Evolutionary conservation across 2,329 filamentous ascomycete genomes (phyloP), one percentile per base, ranked within the genome.

Genomic region (Colletotrichum higginsianum): DNA sequence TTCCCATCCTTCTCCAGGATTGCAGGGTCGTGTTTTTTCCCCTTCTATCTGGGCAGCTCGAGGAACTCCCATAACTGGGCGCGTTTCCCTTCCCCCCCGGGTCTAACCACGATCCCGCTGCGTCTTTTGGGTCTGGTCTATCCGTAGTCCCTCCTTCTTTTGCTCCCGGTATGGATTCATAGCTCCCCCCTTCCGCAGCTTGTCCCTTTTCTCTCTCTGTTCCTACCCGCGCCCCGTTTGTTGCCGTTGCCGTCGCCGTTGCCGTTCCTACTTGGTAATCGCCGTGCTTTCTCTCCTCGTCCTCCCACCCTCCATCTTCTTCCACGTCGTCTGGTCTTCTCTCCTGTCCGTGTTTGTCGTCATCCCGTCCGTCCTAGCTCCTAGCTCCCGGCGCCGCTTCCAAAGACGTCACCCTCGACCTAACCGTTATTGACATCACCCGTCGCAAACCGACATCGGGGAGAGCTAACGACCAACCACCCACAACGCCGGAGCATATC

Each of bases 371-470:
- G 23, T 57, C 40, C 16, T 52, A 42, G 60, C 61, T 61, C 57
- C 53, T 61, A 63, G 69, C 58, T 68, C 38, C 64, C 57, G 42
- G 47, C 57, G 53, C 57, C 21, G 35, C 26, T 46, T 40, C 21
- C 44, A 63, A 60, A 63, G 61, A 71, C 68, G 68, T 71, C 69
- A 72, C 58, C 1, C n/a, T 26, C 44, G 50, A 16, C n/a, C 50
- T 21, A 44, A 42, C n/a, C 21, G 23, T 35, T 63, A 52, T 53
- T 57, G 23, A 57, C 52, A 46, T 38, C 56, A 35, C 52, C 64
- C 68, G 65, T 63, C 52, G 64, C 64, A 71, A 71, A 68, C 57
- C 65, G 65, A 63, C 57, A 21, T 30, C 35, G 57, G 56, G 26
- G 7, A 49, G 5, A 8, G 40, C 16, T 38, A 63, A 35, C 60